These are phyloP conservation scores for Gelatoporia subvermispora DNA, from an alignment of 768 basidiomycete genomes.

Conservation along the genomic window DNA sequence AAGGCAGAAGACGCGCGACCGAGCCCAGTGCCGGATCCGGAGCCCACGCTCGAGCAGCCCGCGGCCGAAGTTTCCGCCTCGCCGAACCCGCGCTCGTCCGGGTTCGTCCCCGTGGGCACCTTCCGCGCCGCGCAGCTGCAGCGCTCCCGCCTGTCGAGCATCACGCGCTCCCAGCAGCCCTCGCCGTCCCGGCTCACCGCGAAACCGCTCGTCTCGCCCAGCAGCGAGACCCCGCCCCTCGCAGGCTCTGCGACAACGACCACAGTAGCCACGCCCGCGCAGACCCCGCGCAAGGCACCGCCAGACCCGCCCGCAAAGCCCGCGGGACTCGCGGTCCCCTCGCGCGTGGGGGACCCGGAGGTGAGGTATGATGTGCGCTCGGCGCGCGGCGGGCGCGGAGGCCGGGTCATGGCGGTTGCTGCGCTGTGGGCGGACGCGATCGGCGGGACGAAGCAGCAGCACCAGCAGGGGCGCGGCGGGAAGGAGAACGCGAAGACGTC, in stretches of 20 bases:
- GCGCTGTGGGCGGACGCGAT: slow-evolving; percentile 59
- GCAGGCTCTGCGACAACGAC: slow-evolving; percentile 5
- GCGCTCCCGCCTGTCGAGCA: not conserved
- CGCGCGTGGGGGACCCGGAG: slow-evolving; percentile 38
- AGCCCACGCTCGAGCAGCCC: no score
- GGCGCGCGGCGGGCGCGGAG: slow-evolving; percentile 73
- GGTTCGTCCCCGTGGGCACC: slow-evolving; percentile 63
- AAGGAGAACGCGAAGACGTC: slow-evolving; percentile 4
- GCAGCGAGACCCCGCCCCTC: not conserved
- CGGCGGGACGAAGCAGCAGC: slow-evolving; percentile 1
- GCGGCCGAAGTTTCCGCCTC: slow-evolving; percentile 18
- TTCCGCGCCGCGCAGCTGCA: slow-evolving; percentile 29
- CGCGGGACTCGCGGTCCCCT: slow-evolving; percentile 7
- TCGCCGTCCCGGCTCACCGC: no score
- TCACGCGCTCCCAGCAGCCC: not conserved
- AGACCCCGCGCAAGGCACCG: not conserved
- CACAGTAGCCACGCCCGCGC: not conserved
- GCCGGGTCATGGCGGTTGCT: slow-evolving; percentile 67
- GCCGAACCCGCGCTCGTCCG: slow-evolving; percentile 73
- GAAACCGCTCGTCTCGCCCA: no score
- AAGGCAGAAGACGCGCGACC: no score
- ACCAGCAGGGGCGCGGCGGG: slow-evolving; percentile 5
- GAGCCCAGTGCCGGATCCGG: no score
- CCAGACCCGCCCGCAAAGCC: not conserved
- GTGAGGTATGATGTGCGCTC: slow-evolving; percentile 71